Evolutionary conservation across 768 basidiomycete genomes (phyloP).

Genomic region (Trametes maxima): DNA sequence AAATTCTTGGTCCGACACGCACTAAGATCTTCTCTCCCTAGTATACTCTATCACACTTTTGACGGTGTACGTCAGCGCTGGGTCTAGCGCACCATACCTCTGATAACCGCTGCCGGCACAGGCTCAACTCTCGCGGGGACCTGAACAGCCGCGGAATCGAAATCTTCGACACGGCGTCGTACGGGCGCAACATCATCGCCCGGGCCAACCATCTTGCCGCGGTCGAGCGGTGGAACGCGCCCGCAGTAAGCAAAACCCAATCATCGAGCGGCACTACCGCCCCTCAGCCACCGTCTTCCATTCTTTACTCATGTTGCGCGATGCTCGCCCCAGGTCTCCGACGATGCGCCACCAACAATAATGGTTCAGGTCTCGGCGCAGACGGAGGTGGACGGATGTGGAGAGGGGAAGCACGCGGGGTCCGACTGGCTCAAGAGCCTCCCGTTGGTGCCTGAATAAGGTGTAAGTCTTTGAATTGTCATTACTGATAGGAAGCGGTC

Average conservation of each 20-base stretch:
- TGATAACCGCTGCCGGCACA: not conserved
- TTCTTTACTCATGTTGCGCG: not conserved
- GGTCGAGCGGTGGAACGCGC: not conserved
- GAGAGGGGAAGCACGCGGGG: too few relatives aligned
- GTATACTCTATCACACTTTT: too few relatives aligned
- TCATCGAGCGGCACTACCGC: not conserved
- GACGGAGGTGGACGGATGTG: not conserved
- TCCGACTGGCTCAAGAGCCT: too few relatives aligned
- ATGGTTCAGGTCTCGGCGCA: not conserved
- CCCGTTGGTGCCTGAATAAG: too few relatives aligned
- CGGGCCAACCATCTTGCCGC: not conserved
- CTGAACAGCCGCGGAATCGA: not conserved
- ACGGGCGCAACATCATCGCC: not conserved
- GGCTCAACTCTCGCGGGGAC: not conserved
- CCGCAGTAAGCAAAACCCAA: not conserved
- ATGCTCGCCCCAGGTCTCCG: not conserved
- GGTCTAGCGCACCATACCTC: too few relatives aligned
- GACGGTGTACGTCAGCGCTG: too few relatives aligned
- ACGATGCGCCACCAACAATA: not conserved
- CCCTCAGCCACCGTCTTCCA: not conserved
- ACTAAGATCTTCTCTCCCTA: too few relatives aligned
- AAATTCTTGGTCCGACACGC: too few relatives aligned
- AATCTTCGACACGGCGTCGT: not conserved
- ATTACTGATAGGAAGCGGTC: too few relatives aligned
- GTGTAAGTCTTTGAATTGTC: too few relatives aligned